Conservation (phyloP, 208 protist genomes). For the Leishmania gerbilli region DNA sequence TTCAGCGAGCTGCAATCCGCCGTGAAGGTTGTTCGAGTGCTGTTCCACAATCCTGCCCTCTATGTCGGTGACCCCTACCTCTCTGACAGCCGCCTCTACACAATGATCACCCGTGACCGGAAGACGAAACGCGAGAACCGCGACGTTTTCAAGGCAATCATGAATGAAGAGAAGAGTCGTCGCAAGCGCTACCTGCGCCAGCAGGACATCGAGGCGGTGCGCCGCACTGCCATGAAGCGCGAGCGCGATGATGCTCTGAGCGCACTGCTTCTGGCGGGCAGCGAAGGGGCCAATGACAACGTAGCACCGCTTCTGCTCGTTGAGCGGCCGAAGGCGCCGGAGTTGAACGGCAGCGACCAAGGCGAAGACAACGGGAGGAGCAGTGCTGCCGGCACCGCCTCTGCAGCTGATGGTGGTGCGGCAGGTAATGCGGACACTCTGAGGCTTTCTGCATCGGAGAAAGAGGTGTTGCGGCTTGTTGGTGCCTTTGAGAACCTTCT, state of each 20-base stretch:
- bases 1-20: conserved; percentile 69
- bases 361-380: neutral
- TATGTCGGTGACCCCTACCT: conserved; percentile 86
- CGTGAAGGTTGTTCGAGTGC: conserved; percentile 77
- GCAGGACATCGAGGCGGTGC: conserved; percentile 71
- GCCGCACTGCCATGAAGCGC: conserved; percentile 84
- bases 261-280: conserved; percentile 44
- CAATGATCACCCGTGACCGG: conserved; percentile 90
- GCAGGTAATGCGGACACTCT: neutral
- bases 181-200: conserved; percentile 67
- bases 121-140: conserved; percentile 78
- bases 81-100: conserved; percentile 86
- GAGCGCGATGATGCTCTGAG: conserved; percentile 84
- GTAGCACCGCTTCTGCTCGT: conserved; percentile 12
- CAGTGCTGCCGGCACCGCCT: neutral
- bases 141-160: conserved; percentile 77
- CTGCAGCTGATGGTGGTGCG: neutral
- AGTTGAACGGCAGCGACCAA: neutral
- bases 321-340: neutral
- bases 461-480: conserved; percentile 58
- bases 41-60: conserved; percentile 78
- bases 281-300: neutral
- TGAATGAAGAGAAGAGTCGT: conserved; percentile 83
- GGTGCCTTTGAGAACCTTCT: conserved; percentile 87
- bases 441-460: conserved; percentile 27